Evolutionary conservation across 2,329 filamentous ascomycete species (phyloP), one percentile per base, ranked within the genome.

Genomic region (Orbilia blumenaviensis): DNA sequence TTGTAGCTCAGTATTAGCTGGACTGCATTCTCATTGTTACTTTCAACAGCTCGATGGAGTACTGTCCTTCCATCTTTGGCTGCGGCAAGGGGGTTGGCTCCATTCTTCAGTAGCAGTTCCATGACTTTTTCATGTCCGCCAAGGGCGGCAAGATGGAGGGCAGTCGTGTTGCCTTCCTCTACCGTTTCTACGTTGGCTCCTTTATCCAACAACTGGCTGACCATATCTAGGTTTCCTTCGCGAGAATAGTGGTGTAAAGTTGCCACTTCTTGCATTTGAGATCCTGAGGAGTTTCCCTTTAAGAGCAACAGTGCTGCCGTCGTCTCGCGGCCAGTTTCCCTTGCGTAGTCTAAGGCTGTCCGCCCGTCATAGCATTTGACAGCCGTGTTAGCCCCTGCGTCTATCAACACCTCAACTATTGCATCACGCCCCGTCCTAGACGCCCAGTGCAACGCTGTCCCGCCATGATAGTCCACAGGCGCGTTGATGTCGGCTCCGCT

Each of bases 201-300:
- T 9, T 63, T 67, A 32, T 50, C 63, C 25, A 76, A 10, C 9
- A 80, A 58, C 12, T 66, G 42, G 21, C 50, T 66, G n/a, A 80
- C 78, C 42, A 77, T 68, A 14, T 46, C 62, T 36, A 52, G 34
- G 62, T 80, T 62, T n/a, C 79, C 80, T 14, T 74, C 67, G 23
- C 77, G 66, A 27, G 78, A 69, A 63, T 78, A 79, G 38, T 78
- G 71, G 32, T 79, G 78, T 23, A 81, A 56, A 3, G 79, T 78
- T 38, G 69, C 80, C n/a, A n/a, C n/a, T 16, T 74, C 77, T 48
- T 42, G 29, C 16, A 21, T 50, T n/a, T 63, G 48, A 74, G 62
- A 50, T 78, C 25, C 38, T 8, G 52, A 54, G 32, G 76, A 50
- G 16, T 21, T 60, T 0, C n/a, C 18, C 34, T 78, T 76, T 7